These are phyloP conservation scores for Sarocladiaceae sp. DNA, from an alignment of 2,329 filamentous ascomycete genomes.

Conservation along the genomic window DNA sequence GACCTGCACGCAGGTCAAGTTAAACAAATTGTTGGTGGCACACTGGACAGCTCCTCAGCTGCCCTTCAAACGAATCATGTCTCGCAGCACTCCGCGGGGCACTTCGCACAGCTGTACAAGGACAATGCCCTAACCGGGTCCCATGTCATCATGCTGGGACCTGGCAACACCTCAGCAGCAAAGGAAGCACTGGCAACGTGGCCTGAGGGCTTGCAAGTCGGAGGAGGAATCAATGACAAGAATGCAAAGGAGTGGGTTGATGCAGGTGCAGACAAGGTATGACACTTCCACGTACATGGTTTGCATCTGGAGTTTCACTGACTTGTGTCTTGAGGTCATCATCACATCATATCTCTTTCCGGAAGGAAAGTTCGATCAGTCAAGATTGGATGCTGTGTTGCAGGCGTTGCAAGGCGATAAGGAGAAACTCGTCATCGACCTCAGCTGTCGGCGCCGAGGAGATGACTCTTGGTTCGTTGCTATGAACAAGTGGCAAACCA, in stretches of 20 bases:
- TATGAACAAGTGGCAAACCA: slow-evolving; percentile 98
- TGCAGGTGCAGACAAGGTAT: slow-evolving; percentile 82
- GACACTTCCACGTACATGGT: slow-evolving; percentile 3
- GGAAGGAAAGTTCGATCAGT: slow-evolving; percentile 72
- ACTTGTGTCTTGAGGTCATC: slow-evolving; percentile 66
- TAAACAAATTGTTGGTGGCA: slow-evolving; percentile 97
- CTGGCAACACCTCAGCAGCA: slow-evolving; percentile 78
- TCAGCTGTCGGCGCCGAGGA: slow-evolving; percentile 78
- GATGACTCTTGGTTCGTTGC: slow-evolving; percentile 85
- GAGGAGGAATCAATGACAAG: slow-evolving; percentile 83
- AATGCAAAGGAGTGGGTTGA: slow-evolving; percentile 88
- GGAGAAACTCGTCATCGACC: slow-evolving; percentile 83
- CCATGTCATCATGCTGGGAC: slow-evolving; percentile 95
- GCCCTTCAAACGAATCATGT: slow-evolving; percentile 88
- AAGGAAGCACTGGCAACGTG: slow-evolving; percentile 72
- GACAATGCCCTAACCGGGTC: slow-evolving; percentile 70
- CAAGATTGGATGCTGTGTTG: slow-evolving; percentile 71
- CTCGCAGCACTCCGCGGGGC: slow-evolving; percentile 72
- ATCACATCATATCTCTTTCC: slow-evolving; percentile 96
- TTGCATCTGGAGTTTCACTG: background rate
- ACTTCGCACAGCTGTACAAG: slow-evolving; percentile 81
- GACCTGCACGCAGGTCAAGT: slow-evolving; percentile 96
- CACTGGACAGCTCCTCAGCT: slow-evolving; percentile 63
- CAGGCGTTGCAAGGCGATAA: slow-evolving; percentile 68
- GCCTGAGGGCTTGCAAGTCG: slow-evolving; percentile 79